phyloP scores from a whole-genome alignment of 2,329 filamentous ascomycete species.

The Coleophoma crateriformis region DNA sequence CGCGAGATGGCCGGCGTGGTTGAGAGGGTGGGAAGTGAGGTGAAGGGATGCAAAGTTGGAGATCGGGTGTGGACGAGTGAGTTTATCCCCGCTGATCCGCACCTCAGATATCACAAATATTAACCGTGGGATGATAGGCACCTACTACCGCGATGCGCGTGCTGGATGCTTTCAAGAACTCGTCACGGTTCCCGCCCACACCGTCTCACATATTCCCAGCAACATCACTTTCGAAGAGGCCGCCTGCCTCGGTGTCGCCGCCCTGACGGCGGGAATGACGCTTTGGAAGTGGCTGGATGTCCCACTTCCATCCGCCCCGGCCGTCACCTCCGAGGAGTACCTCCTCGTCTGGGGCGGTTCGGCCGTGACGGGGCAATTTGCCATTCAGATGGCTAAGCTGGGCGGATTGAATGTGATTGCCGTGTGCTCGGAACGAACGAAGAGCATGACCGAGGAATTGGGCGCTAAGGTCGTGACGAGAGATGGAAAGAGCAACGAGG shows the following conservation, averaged over 20 bases:
- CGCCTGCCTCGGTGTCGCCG: constrained; percentile 34
- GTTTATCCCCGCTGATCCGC: neutral
- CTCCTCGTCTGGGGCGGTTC: constrained; percentile 36
- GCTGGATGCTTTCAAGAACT: constrained; percentile 37
- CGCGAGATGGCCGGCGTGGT: constrained; percentile 15
- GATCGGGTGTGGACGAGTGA: constrained; percentile 22
- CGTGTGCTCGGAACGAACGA: constrained; percentile 12
- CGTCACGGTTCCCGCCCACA: constrained; percentile 34
- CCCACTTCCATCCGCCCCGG: constrained; percentile 11
- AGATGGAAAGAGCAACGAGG: constrained; percentile 26
- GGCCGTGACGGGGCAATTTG: constrained; percentile 34
- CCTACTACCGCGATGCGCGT: constrained; percentile 35
- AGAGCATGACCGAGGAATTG: constrained; percentile 8
- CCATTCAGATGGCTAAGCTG: constrained; percentile 31
- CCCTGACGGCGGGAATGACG: constrained; percentile 35
- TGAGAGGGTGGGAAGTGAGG: constrained; percentile 8
- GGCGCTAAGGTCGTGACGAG: constrained; percentile 29
- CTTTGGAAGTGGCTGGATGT: constrained; percentile 34
- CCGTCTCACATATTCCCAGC: constrained; percentile 31
- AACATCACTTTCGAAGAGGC: constrained; percentile 28
- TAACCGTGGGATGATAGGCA: constrained; percentile 28
- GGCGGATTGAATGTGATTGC: constrained; percentile 31
- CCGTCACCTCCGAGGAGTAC: neutral
- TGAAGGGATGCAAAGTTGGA: constrained; percentile 10
- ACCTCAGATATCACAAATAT: constrained; percentile 6